These are phyloP conservation scores for Amauroascus niger DNA, from an alignment of 2,329 filamentous ascomycete species.

Conservation along the genomic window DNA sequence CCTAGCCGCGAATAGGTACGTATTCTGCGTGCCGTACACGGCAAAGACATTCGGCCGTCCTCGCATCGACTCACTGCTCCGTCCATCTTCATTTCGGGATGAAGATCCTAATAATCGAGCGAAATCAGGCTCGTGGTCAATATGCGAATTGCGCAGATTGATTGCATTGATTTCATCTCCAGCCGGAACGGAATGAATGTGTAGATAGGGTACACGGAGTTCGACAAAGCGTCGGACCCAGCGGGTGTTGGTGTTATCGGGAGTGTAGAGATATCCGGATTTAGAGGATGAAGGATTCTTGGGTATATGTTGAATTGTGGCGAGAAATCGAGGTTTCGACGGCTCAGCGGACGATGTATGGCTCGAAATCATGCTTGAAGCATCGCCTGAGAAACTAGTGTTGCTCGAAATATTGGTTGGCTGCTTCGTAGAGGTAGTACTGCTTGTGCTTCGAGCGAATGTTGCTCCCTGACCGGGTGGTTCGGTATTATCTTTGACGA, in stretches of 20 bases:
- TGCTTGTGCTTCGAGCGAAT: conserved; percentile 17
- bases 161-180: conserved; percentile 87
- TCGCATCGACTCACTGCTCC: conserved; percentile 27
- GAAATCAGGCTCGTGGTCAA: conserved; percentile 85
- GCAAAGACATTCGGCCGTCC: conserved; percentile 71
- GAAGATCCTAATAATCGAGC: conserved; percentile 59
- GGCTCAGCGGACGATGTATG: conserved; percentile 15
- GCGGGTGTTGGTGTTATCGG: conserved; percentile 66
- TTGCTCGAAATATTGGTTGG: conserved; percentile 23
- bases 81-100: conserved; percentile 26
- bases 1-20: conserved; percentile 83
- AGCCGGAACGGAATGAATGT: conserved; percentile 74
- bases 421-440: neutral
- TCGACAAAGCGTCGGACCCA: conserved; percentile 94
- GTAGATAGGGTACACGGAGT: conserved; percentile 79
- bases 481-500: conserved; percentile 38
- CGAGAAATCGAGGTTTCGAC: conserved; percentile 56
- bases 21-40: conserved; percentile 87
- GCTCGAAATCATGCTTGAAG: conserved; percentile 4
- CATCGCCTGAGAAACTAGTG: conserved; percentile 20
- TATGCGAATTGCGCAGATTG: conserved; percentile 76
- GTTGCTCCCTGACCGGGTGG: conserved; percentile 33
- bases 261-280: conserved; percentile 76
- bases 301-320: conserved; percentile 64
- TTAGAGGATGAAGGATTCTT: conserved; percentile 78